phyloP scores from a whole-genome alignment of 2,329 filamentous ascomycete genomes.

The Trichophyton mentagrophytes region DNA sequence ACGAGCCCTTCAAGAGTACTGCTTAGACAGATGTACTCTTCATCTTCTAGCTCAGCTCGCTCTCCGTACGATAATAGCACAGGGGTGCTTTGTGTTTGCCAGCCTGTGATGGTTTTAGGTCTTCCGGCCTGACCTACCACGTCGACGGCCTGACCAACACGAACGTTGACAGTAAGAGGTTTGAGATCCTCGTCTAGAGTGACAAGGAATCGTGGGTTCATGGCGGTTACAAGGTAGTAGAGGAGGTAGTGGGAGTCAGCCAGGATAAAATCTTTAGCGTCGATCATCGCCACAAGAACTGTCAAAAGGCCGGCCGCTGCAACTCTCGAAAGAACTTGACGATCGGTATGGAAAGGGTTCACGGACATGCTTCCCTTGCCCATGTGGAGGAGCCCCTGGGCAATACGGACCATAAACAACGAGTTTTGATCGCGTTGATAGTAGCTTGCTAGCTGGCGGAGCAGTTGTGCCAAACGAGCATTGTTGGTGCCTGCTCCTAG shows the following conservation, averaged over 20 bases:
- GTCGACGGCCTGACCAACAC: constrained; percentile 94
- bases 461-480: constrained; percentile 82
- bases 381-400: constrained; percentile 95
- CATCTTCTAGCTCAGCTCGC: constrained; percentile 90
- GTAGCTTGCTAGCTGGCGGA: constrained; percentile 91
- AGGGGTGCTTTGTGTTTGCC: constrained; percentile 99
- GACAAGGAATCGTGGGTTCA: constrained; percentile 92
- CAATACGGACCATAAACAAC: constrained; percentile 97
- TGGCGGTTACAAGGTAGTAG: constrained; percentile 92
- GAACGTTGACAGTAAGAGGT: constrained; percentile 87
- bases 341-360: constrained; percentile 98
- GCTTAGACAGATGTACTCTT: constrained; percentile 87
- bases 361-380: constrained; percentile 94
- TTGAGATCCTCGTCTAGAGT: constrained; percentile 91
- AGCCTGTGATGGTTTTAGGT: constrained; percentile 97
- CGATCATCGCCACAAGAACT: constrained; percentile 85
- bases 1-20: constrained; percentile 88
- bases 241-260: constrained; percentile 77
- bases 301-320: constrained; percentile 79
- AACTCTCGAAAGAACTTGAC: constrained; percentile 86
- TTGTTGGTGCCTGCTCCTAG: constrained; percentile 96
- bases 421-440: constrained; percentile 95
- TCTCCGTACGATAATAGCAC: constrained; percentile 90
- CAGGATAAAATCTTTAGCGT: constrained; percentile 74
- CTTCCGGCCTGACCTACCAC: constrained; percentile 93